Conservation (phyloP, 495 filamentous ascomycete genomes). For the Corynascus novoguineensis region DNA sequence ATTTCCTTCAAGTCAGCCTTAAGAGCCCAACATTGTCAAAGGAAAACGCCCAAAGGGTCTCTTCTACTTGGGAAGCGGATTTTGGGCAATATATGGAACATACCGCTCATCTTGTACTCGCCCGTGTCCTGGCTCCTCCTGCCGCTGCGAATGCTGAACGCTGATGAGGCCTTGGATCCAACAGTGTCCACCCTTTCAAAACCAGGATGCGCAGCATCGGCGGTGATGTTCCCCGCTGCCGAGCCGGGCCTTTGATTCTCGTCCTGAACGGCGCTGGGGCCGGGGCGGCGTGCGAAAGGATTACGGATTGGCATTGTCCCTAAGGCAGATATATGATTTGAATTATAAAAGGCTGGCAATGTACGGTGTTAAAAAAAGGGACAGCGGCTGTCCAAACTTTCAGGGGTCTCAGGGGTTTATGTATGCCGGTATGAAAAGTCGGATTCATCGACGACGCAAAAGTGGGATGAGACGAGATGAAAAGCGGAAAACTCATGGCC, state of each 20-base stretch:
- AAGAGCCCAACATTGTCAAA: background rate
- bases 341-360: background rate
- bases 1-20: background rate
- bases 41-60: background rate
- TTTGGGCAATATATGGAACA: slow-evolving; percentile 19
- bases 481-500: no score
- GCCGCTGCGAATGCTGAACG: slow-evolving; percentile 58
- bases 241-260: slow-evolving; percentile 50
- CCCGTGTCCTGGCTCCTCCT: slow-evolving; percentile 52
- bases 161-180: slow-evolving; percentile 51
- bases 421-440: background rate
- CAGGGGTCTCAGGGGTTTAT: background rate
- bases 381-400: background rate
- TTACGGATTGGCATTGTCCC: slow-evolving; percentile 70
- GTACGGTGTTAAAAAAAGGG: background rate
- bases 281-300: slow-evolving; percentile 58
- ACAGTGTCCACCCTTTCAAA: slow-evolving; percentile 52
- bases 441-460: no score
- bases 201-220: slow-evolving; percentile 34
- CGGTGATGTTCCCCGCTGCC: slow-evolving; percentile 4
- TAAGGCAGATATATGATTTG: background rate
- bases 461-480: background rate
- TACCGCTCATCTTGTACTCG: slow-evolving; percentile 83
- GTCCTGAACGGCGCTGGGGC: slow-evolving; percentile 42
- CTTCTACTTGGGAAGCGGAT: no score